Evolutionary conservation across 2,329 filamentous ascomycete genomes (phyloP).

Genomic region (Sporothrix pallida): DNA sequence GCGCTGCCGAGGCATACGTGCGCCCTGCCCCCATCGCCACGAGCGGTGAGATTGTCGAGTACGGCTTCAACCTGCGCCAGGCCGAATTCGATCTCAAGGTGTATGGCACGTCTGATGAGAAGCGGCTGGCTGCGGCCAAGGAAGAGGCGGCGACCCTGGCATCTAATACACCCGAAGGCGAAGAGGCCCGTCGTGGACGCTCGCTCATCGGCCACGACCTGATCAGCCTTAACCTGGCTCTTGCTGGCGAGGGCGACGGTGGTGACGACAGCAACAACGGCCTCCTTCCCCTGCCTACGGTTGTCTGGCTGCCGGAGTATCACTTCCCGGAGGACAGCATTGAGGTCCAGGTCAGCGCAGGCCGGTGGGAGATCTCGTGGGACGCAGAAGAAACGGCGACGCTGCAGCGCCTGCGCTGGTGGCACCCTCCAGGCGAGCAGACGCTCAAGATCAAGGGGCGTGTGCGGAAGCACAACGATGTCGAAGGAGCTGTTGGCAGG

Average conservation of each 20-base stretch:
- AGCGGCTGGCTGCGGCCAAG: conserved; percentile 17
- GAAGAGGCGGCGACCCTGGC: background rate
- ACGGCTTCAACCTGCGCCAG: conserved; percentile 81
- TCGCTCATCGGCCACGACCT: conserved; percentile 20
- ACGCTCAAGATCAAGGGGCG: conserved; percentile 76
- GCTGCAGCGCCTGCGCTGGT: conserved; percentile 85
- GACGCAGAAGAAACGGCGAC: conserved; percentile 72
- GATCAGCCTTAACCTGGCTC: conserved; percentile 6
- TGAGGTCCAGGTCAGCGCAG: conserved; percentile 76
- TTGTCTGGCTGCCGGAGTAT: conserved; percentile 86
- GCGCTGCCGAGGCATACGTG: conserved; percentile 91
- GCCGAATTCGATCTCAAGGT: conserved; percentile 79
- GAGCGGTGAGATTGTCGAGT: conserved; percentile 71
- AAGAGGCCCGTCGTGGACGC: background rate
- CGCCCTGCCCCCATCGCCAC: conserved; percentile 80
- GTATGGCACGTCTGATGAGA: conserved; percentile 45
- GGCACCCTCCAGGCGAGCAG: conserved; percentile 88
- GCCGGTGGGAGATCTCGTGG: conserved; percentile 84
- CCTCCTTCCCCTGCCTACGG: conserved; percentile 62
- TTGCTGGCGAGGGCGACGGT: conserved; percentile 19
- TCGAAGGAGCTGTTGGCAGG: conserved; percentile 69
- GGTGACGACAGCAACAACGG: conserved; percentile 24
- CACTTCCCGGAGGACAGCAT: conserved; percentile 83
- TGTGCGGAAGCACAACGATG: conserved; percentile 66
- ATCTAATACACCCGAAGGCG: background rate